Conservation (phyloP, 1,284 basidiomycete species). For the Moniliophthora roreri region DNA sequence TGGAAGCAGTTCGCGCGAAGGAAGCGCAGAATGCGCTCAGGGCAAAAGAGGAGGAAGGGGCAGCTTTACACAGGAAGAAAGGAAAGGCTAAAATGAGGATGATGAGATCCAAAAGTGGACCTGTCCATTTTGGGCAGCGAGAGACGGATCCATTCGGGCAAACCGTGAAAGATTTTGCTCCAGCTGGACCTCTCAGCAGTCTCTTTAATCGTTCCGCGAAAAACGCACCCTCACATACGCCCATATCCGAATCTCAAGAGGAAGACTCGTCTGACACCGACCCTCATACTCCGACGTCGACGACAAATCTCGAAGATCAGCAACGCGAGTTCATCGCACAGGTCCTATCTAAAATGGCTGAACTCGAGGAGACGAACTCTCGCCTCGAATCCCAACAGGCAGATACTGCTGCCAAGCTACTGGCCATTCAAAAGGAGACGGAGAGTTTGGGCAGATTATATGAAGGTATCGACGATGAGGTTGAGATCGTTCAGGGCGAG, state of each 20-base stretch:
- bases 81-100: slow-evolving; percentile 42
- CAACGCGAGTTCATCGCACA: slow-evolving; percentile 67
- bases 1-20: slow-evolving; percentile 67
- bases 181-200: slow-evolving; percentile 41
- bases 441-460: slow-evolving; percentile 70
- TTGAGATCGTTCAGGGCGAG: slow-evolving; percentile 33
- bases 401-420: slow-evolving; percentile 58
- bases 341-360: slow-evolving; percentile 74
- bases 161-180: slow-evolving; percentile 61
- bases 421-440: slow-evolving; percentile 69
- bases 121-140: slow-evolving; percentile 37
- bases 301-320: slow-evolving; percentile 16
- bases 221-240: neutral
- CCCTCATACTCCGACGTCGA: neutral
- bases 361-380: slow-evolving; percentile 74
- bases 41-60: slow-evolving; percentile 38
- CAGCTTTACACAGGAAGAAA: slow-evolving; percentile 37
- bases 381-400: slow-evolving; percentile 69
- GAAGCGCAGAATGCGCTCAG: slow-evolving; percentile 71
- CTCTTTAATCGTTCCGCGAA: neutral
- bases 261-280: slow-evolving; percentile 16
- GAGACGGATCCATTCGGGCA: slow-evolving; percentile 45
- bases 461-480: slow-evolving; percentile 63
- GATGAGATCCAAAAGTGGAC: slow-evolving; percentile 25
- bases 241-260: slow-evolving; percentile 5